Evolutionary conservation across 345 rosid genomes (phyloP), one percentile per base, ranked within the genome.

Genomic region (Salix brachista): DNA sequence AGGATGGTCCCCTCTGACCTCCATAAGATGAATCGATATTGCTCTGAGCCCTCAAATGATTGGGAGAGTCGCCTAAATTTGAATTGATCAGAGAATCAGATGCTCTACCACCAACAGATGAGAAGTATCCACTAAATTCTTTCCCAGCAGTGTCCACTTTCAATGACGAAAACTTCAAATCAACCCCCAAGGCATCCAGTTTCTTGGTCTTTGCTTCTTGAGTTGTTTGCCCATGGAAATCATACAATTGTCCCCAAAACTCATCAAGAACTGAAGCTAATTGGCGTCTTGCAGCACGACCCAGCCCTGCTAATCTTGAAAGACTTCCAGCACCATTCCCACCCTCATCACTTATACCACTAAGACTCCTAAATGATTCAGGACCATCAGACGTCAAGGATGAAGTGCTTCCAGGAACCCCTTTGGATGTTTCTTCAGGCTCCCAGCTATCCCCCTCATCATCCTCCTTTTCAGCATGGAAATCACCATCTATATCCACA

Each of bases 211-310:
- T 92, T 8, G 96, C 99, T 74, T 91, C 95, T 70, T 78, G 82
- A 65, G 89, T 92, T 52, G 84, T 75, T 73, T 84, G 90, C 65
- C 99, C 99, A 46, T 96, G 94, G 28, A 79, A 85, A 88, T 96
- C 94, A 78, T 81, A 96, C 66, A 96, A 75, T 67, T 91, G 98
- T 39, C 91, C 97, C 99, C 99, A 96, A 84, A 96, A 96, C 75
- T 96, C 99, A 68, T 87, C 94, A 60, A 96, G 95, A 73, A 75
- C 86, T 5, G 78, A 80, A 68, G 97, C 89, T 78, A 96, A 77
- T 69, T 96, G 96, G 41, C 94, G 89, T 82, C 98, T 86, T 5
- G 99, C 97, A 73, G 97, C 97, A 75, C 99, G 97, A 13, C 99
- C 99, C 77, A 96, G 79, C 67, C 98, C 99, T 77, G 89, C 93